These are phyloP conservation scores for Claviceps pusilla DNA, from an alignment of 2,329 filamentous ascomycete genomes.

Conservation along the genomic window DNA sequence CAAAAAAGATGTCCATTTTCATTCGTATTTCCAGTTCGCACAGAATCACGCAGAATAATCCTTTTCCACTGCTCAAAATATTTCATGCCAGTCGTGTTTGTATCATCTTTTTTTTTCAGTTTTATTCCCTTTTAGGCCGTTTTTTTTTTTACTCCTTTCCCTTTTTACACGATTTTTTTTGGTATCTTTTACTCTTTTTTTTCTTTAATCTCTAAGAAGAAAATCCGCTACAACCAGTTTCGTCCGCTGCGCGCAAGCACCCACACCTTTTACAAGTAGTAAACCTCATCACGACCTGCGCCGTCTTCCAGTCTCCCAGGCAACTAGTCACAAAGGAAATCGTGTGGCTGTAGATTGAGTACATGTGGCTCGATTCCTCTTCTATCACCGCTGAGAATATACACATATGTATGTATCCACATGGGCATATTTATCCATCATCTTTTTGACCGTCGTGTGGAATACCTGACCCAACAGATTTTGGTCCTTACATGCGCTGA, in stretches of 20 bases:
- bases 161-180: too few species aligned
- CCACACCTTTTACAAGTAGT: neutral
- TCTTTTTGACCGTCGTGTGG: too few species aligned
- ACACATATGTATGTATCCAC: neutral
- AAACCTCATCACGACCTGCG: neutral
- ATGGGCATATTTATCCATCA: neutral
- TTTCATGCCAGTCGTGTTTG: too few species aligned
- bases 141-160: too few species aligned
- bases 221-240: neutral
- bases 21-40: too few species aligned
- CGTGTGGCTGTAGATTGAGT: neutral
- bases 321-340: neutral
- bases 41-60: too few species aligned
- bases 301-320: neutral
- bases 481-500: constrained; percentile 45
- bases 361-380: neutral
- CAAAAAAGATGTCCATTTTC: too few species aligned
- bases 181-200: neutral
- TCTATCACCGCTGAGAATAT: too few species aligned
- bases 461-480: neutral
- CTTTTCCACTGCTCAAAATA: too few species aligned
- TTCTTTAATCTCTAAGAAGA: neutral
- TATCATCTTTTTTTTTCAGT: too few species aligned
- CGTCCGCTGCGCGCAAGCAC: neutral
- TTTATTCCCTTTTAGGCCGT: too few species aligned